Conservation (phyloP, 345 rosid species). For the Pelargonium nanum region DNA sequence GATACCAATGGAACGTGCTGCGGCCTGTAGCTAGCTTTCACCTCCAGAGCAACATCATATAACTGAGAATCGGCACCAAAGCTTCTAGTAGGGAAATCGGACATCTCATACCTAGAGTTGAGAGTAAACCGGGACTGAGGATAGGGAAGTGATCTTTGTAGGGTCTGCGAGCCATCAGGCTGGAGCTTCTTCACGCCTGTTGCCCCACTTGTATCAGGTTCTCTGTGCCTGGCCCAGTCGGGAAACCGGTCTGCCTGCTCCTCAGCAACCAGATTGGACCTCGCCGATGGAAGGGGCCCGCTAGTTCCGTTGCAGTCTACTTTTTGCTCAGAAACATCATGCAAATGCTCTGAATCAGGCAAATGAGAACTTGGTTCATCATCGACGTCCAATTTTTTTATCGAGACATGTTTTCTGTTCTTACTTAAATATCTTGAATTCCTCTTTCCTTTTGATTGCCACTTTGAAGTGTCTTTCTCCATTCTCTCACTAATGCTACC, state of each 20-base stretch:
- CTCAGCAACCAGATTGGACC: constrained; percentile 18
- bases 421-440: constrained; percentile 68
- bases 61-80: constrained; percentile 26
- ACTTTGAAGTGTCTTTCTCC: constrained; percentile 64
- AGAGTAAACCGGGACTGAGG: constrained; percentile 46
- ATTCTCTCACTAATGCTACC: constrained; percentile 37
- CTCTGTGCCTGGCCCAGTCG: constrained; percentile 31
- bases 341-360: constrained; percentile 18
- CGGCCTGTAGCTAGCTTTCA: constrained; percentile 54
- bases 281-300: constrained; percentile 15
- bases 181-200: constrained; percentile 16
- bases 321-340: constrained; percentile 17
- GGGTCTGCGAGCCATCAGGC: constrained; percentile 26
- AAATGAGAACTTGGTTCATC: constrained; percentile 29
- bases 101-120: constrained; percentile 35
- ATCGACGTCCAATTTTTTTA: constrained; percentile 34
- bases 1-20: constrained; percentile 81
- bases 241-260: constrained; percentile 18
- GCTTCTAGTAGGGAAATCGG: constrained; percentile 32
- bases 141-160: constrained; percentile 47
- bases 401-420: constrained; percentile 45
- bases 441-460: constrained; percentile 94
- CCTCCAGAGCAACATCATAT: constrained; percentile 65
- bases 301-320: constrained; percentile 18
- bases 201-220: constrained; percentile 24